phyloP scores from a whole-genome alignment of 345 rosid genomes.

The Pistacia integerrima region DNA sequence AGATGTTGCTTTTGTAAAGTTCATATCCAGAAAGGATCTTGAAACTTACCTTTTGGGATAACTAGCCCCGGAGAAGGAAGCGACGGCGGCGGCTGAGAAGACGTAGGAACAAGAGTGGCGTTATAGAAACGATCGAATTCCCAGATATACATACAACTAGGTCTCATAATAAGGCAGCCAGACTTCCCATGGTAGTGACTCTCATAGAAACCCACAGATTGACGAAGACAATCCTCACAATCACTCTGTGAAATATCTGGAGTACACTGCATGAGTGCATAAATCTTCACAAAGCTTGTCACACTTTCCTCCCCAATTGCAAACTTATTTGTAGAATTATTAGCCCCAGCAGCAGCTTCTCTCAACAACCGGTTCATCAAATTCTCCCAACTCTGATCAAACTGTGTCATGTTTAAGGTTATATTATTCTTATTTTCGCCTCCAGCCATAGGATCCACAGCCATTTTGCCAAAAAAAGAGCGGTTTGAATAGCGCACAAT shows the following conservation, averaged over 20 bases:
- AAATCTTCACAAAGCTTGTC: constrained; percentile 21
- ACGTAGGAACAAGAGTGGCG: too few species aligned
- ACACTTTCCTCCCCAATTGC: constrained; percentile 32
- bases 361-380: constrained; percentile 23
- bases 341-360: constrained; percentile 27
- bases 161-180: not conserved
- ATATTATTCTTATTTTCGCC: not conserved
- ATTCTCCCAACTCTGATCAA: constrained; percentile 32
- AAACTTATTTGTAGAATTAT: constrained; percentile 30
- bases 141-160: too few species aligned
- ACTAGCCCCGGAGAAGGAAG: too few species aligned
- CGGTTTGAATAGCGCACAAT: constrained; percentile 43
- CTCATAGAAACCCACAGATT: constrained; percentile 16
- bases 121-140: too few species aligned
- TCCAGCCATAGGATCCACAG: not conserved
- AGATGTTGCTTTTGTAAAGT: too few species aligned
- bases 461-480: constrained; percentile 13
- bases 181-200: constrained; percentile 22
- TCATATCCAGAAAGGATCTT: too few species aligned
- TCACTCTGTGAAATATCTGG: constrained; percentile 45
- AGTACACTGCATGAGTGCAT: constrained; percentile 51
- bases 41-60: too few species aligned
- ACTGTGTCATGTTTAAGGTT: constrained; percentile 16
- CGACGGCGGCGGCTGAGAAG: too few species aligned
- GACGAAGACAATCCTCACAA: constrained; percentile 36